phyloP scores from a whole-genome alignment of 345 rosid genomes.

The Lepidium didymum region DNA sequence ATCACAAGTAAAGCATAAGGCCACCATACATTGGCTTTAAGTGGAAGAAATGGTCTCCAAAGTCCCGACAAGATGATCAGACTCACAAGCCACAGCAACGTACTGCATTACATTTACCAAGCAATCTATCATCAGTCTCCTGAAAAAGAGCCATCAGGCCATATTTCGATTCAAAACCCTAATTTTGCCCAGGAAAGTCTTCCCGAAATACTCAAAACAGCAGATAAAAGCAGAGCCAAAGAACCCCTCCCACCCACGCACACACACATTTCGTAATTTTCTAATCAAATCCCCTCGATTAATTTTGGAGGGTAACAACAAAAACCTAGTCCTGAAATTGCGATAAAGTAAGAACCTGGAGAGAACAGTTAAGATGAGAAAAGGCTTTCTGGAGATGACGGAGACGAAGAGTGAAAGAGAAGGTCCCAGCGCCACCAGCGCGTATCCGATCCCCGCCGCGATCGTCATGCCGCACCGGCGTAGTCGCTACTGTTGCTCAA shows the following conservation, averaged over 20 bases:
- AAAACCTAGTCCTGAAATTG: not conserved
- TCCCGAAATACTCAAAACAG: not conserved
- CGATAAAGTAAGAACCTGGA: constrained; percentile 54
- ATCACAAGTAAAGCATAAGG: constrained; percentile 70
- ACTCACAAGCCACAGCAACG: constrained; percentile 88
- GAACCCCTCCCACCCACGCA: not conserved
- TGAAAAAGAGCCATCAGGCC: not conserved
- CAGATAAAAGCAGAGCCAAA: not conserved
- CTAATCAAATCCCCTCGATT: not conserved
- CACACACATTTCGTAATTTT: not conserved
- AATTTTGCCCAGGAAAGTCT: not conserved
- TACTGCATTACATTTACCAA: constrained; percentile 39
- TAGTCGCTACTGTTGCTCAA: not conserved
- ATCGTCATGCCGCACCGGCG: constrained; percentile 49
- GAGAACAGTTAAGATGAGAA: constrained; percentile 86
- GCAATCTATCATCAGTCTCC: constrained; percentile 12
- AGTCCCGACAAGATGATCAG: constrained; percentile 72
- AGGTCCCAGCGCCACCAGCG: constrained; percentile 79
- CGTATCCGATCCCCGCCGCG: constrained; percentile 90
- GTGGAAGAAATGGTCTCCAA: constrained; percentile 92
- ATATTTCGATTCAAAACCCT: constrained; percentile 9
- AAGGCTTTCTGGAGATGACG: constrained; percentile 87
- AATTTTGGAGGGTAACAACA: not conserved
- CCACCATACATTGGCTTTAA: constrained; percentile 68
- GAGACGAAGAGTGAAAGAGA: constrained; percentile 82